phyloP scores from a whole-genome alignment of 202 grass and related monocot genomes.

The Carex arenaria region DNA sequence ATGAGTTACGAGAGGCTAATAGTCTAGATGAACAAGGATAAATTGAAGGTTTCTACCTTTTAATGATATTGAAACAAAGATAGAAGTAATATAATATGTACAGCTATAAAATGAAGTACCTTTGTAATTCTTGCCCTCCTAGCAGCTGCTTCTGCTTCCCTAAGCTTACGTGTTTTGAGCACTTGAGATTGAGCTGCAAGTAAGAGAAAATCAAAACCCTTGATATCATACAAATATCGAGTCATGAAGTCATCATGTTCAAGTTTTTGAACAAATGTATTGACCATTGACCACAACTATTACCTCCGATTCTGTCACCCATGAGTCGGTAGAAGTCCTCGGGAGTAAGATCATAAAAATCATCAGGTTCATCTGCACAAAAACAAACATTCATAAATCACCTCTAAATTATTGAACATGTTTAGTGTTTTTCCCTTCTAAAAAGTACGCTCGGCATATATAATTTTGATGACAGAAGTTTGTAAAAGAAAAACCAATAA shows the following conservation, averaged over 20 bases:
- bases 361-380: slow-evolving; percentile 75
- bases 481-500: not conserved
- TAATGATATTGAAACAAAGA: not conserved
- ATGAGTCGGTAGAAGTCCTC: slow-evolving; percentile 68
- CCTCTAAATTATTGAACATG: not conserved
- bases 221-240: not conserved
- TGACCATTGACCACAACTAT: slow-evolving; percentile 16
- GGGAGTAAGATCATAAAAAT: slow-evolving; percentile 89
- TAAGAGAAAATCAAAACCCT: not conserved
- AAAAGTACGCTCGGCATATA: not conserved
- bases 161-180: slow-evolving; percentile 83
- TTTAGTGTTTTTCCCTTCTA: not conserved
- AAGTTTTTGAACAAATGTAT: slow-evolving; percentile 15
- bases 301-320: slow-evolving; percentile 62
- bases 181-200: slow-evolving; percentile 59
- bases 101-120: slow-evolving; percentile 17
- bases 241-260: not conserved
- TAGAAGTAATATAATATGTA: not conserved
- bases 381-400: slow-evolving; percentile 9
- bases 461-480: not conserved
- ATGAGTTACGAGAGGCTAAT: not conserved
- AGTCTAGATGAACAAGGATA: not conserved
- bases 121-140: slow-evolving; percentile 69
- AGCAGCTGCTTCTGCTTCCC: slow-evolving; percentile 84
- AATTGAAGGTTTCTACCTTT: not conserved